phyloP scores from a whole-genome alignment of 257 asterid genomes.

The Avicennia marina region DNA sequence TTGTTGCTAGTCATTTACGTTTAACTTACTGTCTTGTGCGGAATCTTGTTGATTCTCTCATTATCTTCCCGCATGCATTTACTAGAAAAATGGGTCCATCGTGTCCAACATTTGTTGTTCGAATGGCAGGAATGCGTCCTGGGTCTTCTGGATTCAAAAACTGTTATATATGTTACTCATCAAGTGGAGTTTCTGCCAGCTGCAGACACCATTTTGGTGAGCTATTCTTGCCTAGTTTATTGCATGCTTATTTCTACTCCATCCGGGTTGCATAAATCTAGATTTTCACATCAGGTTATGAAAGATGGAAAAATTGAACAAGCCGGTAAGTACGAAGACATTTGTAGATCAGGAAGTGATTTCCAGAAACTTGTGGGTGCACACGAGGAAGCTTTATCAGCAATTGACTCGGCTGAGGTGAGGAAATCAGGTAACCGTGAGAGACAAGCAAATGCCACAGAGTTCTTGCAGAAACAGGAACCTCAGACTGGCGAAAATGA shows the following conservation, averaged over 20 bases:
- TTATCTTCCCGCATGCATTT: not conserved
- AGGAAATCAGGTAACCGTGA: constrained; percentile 3
- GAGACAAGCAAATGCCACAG: no score
- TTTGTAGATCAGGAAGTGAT: constrained; percentile 60
- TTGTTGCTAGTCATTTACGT: no score
- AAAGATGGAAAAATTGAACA: constrained; percentile 72
- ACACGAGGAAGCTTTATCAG: constrained; percentile 71
- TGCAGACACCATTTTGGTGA: constrained; percentile 80
- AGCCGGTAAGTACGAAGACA: constrained; percentile 75
- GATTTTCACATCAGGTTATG: constrained; percentile 51
- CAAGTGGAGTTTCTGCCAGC: constrained; percentile 89
- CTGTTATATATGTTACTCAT: constrained; percentile 73
- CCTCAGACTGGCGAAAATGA: constrained; percentile 28
- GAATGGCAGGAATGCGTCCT: constrained; percentile 65
- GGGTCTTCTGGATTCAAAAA: constrained; percentile 53
- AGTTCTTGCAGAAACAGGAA: constrained; percentile 32
- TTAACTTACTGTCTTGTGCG: not conserved
- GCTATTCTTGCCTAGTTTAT: constrained; percentile 18
- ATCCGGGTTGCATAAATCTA: no score
- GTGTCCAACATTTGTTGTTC: constrained; percentile 5
- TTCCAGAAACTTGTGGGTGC: constrained; percentile 93
- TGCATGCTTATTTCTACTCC: not conserved
- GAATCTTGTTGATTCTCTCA: not conserved
- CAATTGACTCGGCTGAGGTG: constrained; percentile 41
- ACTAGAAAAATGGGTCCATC: no score